Conservation (phyloP, 495 filamentous ascomycete species). For the Pyronema omphalodes region DNA sequence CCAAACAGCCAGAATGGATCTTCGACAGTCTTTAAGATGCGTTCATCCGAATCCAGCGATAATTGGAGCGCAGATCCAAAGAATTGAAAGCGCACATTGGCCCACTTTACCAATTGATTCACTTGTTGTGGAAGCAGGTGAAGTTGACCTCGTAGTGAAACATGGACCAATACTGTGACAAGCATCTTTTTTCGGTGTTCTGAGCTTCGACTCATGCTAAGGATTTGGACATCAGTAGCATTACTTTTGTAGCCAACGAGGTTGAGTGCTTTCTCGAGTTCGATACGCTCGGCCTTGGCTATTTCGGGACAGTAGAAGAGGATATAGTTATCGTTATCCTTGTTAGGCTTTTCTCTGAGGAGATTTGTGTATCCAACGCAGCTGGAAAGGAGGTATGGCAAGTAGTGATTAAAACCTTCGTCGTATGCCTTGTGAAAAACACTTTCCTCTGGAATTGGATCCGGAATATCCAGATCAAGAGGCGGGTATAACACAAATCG, state of each 20-base stretch:
- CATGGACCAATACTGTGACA: conserved; percentile 8
- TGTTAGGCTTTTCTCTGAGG: not conserved
- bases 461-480: conserved; percentile 8
- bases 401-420: not conserved
- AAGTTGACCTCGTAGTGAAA: conserved; percentile 13
- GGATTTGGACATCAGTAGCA: not conserved
- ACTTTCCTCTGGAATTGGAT: not conserved
- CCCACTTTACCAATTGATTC: conserved; percentile 8
- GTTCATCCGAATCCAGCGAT: conserved; percentile 3
- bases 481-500: conserved; percentile 20
- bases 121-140: conserved; percentile 17
- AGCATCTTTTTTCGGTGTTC: not conserved
- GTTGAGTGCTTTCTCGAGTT: conserved; percentile 13
- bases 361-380: not conserved
- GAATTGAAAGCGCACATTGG: conserved; percentile 14
- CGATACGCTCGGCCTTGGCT: conserved; percentile 11
- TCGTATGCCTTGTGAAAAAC: not conserved
- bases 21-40: not conserved
- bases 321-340: conserved; percentile 3
- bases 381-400: not conserved
- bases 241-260: not conserved
- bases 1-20: conserved; percentile 21
- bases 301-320: conserved; percentile 19
- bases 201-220: not conserved
- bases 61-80: conserved; percentile 15